Conservation (phyloP, 257 asterid species). For the Solanum infundibuliforme region DNA sequence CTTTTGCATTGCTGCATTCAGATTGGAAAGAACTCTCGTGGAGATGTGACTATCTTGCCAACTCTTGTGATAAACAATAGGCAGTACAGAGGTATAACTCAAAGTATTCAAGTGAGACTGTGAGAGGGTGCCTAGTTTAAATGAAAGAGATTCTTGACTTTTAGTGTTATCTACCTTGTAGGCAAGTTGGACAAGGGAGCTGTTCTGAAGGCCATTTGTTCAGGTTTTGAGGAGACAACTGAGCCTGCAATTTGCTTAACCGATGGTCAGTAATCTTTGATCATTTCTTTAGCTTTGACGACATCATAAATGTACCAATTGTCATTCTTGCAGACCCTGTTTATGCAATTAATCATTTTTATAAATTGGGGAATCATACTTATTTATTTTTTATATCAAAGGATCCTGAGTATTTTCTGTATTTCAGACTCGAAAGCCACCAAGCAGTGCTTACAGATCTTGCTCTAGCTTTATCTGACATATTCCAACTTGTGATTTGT, state of each 20-base stretch:
- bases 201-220: slow-evolving; percentile 56
- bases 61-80: slow-evolving; percentile 51
- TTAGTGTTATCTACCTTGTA: not conserved
- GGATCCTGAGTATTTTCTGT: not conserved
- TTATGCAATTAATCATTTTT: not conserved
- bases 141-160: not conserved
- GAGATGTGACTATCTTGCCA: slow-evolving; percentile 62
- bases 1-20: slow-evolving; percentile 2
- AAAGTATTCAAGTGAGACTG: not conserved
- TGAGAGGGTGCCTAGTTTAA: not conserved
- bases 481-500: not conserved
- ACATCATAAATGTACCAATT: not conserved
- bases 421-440: not conserved
- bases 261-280: slow-evolving; percentile 20
- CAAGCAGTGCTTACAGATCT: not conserved
- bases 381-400: not conserved
- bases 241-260: slow-evolving; percentile 56
- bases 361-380: not conserved
- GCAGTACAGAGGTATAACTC: slow-evolving; percentile 43
- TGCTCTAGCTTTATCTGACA: not conserved
- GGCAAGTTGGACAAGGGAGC: slow-evolving; percentile 60
- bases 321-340: not conserved
- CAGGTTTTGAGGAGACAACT: slow-evolving; percentile 59
- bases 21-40: slow-evolving; percentile 53
- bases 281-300: not conserved